Evolutionary conservation across 768 basidiomycete genomes (phyloP), one percentile per base, ranked within the genome.

Genomic region (Clathrus columnatus): DNA sequence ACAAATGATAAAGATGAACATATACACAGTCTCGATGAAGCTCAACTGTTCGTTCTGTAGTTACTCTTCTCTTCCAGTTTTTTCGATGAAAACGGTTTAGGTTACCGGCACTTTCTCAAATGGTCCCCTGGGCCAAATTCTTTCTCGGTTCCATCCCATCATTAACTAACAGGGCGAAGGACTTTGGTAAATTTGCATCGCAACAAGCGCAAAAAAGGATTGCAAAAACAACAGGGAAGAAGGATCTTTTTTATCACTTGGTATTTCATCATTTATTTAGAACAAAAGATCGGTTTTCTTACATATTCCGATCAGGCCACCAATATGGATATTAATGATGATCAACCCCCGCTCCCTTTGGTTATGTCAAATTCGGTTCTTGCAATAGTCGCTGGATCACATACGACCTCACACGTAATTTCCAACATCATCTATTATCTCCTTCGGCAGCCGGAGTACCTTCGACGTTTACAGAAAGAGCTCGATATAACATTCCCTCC

Each of bases 381-480:
- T 18, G 70, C 68, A n/a, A 68, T 73, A 24, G 44, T 73, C 24
- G 78, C 76, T 11, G 78, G 78, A 11, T 67, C 76, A 20, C 77
- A 80, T 60, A 80, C 78, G 1, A 72, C 73, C 18, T 67, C 48
- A 64, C 68, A 66, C 1, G 65, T 73, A 59, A 68, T 78, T 51
- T 70, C 71, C 1, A 76, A 75, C 61, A 63, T 69, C 27, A 63
- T 71, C 0, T 76, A 77, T 62, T 72, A 70, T 60, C 66, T 81
- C 23, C 67, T 80, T 36, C 69, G 71, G 49, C 63, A 75, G 50
- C 74, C 74, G 0, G 63, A 67, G n/a, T 70, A 67, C 1, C 66
- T 79, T 64, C 67, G 69, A 26, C 73, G 70, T 48, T 69, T 79
- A 5, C 74, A 73, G 1, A 64, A 67, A 3, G 76, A 81, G 56